These are phyloP conservation scores for Boletus fagicola DNA, from an alignment of 768 basidiomycete genomes.

Conservation along the genomic window DNA sequence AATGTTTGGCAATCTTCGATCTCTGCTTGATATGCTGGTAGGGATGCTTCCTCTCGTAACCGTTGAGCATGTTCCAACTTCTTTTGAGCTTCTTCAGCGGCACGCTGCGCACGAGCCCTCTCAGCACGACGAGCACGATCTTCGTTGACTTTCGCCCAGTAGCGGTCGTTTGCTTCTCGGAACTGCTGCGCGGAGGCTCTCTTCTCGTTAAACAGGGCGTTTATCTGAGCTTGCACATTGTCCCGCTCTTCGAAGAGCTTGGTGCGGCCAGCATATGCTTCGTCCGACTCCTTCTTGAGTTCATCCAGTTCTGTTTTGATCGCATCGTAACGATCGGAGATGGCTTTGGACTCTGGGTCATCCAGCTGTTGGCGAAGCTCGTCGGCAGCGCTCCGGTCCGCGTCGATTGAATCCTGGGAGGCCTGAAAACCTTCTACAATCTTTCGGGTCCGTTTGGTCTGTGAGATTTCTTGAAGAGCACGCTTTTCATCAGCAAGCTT, in stretches of 20 bases:
- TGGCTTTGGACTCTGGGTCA: slow-evolving; percentile 83
- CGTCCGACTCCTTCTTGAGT: slow-evolving; percentile 83
- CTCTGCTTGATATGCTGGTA: slow-evolving; percentile 87
- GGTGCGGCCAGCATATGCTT: slow-evolving; percentile 72
- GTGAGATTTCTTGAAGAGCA: slow-evolving; percentile 85
- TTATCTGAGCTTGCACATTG: slow-evolving; percentile 63
- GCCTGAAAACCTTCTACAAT: slow-evolving; percentile 78
- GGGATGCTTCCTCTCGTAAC: slow-evolving; percentile 84
- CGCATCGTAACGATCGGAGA: slow-evolving; percentile 75
- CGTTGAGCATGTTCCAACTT: slow-evolving; percentile 76
- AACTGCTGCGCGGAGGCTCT: slow-evolving; percentile 68
- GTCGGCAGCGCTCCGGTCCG: slow-evolving; percentile 70
- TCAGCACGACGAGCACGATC: slow-evolving; percentile 85
- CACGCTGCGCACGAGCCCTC: slow-evolving; percentile 68
- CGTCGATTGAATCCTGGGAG: slow-evolving; percentile 78
- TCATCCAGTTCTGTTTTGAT: slow-evolving; percentile 85
- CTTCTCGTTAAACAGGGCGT: slow-evolving; percentile 69
- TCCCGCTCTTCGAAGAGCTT: slow-evolving; percentile 90
- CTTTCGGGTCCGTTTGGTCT: slow-evolving; percentile 66
- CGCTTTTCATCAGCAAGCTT: slow-evolving; percentile 96
- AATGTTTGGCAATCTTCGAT: slow-evolving; percentile 97
- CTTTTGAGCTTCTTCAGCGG: slow-evolving; percentile 74
- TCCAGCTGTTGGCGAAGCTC: slow-evolving; percentile 81
- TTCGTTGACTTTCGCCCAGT: slow-evolving; percentile 82
- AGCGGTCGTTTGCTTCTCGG: slow-evolving; percentile 81